These are phyloP conservation scores for Lachnellula subtilissima DNA, from an alignment of 2,329 filamentous ascomycete species.

Conservation along the genomic window DNA sequence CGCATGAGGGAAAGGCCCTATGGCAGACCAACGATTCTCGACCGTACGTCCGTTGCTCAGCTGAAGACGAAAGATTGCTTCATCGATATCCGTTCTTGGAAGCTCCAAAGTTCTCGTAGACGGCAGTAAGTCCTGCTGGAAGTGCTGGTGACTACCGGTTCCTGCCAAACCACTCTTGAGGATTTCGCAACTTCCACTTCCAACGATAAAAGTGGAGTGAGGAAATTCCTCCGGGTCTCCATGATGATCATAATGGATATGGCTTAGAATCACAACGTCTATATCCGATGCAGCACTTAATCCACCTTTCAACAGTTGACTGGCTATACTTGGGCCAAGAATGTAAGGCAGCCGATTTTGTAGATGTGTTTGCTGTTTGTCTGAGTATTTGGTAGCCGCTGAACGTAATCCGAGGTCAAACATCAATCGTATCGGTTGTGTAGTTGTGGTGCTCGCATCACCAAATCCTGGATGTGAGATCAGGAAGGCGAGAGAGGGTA, in stretches of 20 bases:
- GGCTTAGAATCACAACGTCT: conserved; percentile 38
- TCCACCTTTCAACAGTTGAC: conserved; percentile 35
- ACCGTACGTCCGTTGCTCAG: conserved; percentile 21
- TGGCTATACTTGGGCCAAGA: conserved; percentile 40
- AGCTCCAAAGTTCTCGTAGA: conserved; percentile 39
- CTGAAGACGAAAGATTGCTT: too few species aligned
- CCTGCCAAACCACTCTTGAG: conserved; percentile 27
- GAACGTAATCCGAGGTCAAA: conserved; percentile 51
- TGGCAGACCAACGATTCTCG: conserved; percentile 36
- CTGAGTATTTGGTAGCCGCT: conserved; percentile 39
- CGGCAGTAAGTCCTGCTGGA: conserved; percentile 41
- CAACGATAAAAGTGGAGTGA: conserved; percentile 45
- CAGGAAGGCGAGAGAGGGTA: conserved; percentile 50
- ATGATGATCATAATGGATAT: conserved; percentile 55
- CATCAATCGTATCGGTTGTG: conserved; percentile 32
- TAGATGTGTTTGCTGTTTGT: conserved; percentile 41
- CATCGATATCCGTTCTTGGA: conserved; percentile 19
- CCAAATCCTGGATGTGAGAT: conserved; percentile 40
- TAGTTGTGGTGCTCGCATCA: conserved; percentile 11
- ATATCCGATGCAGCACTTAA: conserved; percentile 23
- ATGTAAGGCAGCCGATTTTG: conserved; percentile 40
- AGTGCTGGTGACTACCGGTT: conserved; percentile 36
- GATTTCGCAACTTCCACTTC: conserved; percentile 41
- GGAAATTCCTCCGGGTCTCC: conserved; percentile 51
- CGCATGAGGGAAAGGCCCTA: conserved; percentile 40